phyloP scores from a whole-genome alignment of 1,139 yeast genomes.

The Magnusiomyces fungicola region DNA sequence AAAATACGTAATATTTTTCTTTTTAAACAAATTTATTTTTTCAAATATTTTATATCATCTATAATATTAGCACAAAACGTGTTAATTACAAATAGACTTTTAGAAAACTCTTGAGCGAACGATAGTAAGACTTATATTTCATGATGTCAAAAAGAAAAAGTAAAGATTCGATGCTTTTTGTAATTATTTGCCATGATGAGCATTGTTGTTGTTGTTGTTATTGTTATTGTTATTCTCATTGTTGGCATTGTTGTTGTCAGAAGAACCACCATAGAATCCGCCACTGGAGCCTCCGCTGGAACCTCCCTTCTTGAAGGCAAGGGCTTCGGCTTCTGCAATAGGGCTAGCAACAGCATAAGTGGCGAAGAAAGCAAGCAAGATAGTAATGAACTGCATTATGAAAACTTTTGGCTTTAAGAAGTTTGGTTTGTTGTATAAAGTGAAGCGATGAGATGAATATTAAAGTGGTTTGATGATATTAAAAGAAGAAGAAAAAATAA shows the following conservation, averaged over 20 bases:
- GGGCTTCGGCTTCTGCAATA: neutral
- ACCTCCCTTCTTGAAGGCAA: slow-evolving; percentile 8
- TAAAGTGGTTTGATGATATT: neutral
- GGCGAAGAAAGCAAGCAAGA: neutral
- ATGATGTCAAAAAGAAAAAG: neutral
- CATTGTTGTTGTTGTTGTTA: slow-evolving; percentile 3
- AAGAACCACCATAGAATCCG: slow-evolving; percentile 11
- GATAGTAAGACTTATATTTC: neutral
- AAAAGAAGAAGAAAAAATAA: neutral
- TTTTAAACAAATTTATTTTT: too few relatives aligned
- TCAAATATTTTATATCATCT: too few relatives aligned
- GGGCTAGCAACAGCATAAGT: neutral
- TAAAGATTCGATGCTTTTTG: neutral
- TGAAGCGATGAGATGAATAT: too few relatives aligned
- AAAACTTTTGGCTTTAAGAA: too few relatives aligned
- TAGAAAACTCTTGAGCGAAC: neutral
- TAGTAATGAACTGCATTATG: neutral
- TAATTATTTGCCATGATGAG: neutral
- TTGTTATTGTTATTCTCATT: slow-evolving; percentile 8
- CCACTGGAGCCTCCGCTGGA: slow-evolving; percentile 15
- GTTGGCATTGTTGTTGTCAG: slow-evolving; percentile 9
- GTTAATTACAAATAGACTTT: neutral
- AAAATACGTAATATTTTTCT: neutral
- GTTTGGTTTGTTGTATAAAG: too few relatives aligned
- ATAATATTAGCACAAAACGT: neutral